Percentiles rank a stretch among this genome's conserved stretches.
Conservation (phyloP, 1,139 yeast genomes). For the Saccharomycopsis phalli region DNA sequence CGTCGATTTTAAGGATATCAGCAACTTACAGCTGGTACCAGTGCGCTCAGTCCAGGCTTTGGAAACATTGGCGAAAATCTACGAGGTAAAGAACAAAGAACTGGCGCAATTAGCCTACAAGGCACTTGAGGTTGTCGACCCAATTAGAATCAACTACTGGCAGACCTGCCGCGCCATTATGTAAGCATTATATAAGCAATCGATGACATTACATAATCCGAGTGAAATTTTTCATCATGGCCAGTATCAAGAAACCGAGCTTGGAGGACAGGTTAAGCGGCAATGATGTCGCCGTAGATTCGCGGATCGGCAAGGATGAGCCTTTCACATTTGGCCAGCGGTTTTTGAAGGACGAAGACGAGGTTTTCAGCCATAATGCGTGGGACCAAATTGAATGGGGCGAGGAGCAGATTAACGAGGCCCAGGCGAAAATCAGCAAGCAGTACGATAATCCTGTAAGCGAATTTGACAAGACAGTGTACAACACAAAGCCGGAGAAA, state of each 20-base stretch:
- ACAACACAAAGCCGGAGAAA: conserved; percentile 79
- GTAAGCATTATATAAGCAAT: too few relatives aligned
- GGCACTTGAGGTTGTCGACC: conserved; percentile 11
- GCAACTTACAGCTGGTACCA: conserved; percentile 20
- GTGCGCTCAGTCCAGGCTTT: conserved; percentile 56
- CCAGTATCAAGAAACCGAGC: conserved; percentile 13
- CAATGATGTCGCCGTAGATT: conserved; percentile 15
- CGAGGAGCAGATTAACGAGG: conserved; percentile 71
- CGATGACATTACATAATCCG: too few relatives aligned
- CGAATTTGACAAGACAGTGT: conserved; percentile 72
- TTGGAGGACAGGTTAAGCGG: conserved; percentile 18
- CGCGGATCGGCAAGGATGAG: conserved; percentile 69
- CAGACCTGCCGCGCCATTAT: neutral
- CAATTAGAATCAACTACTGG: conserved; percentile 7
- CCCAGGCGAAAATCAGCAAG: conserved; percentile 61
- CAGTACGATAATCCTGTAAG: conserved; percentile 80
- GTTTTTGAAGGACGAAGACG: conserved; percentile 56
- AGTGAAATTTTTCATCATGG: neutral
- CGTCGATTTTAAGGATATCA: conserved; percentile 26
- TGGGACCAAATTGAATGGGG: conserved; percentile 99
- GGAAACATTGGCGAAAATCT: conserved; percentile 52
- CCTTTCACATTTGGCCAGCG: conserved; percentile 94
- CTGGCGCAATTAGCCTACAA: conserved; percentile 31
- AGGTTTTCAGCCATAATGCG: conserved; percentile 90
- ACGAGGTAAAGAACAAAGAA: conserved; percentile 26